A percentile compares a stretch with the other conserved stretches of the same genome.
phyloP scores from a whole-genome alignment of 106 monocot genomes.

The Phalaenopsis aphrodite region DNA sequence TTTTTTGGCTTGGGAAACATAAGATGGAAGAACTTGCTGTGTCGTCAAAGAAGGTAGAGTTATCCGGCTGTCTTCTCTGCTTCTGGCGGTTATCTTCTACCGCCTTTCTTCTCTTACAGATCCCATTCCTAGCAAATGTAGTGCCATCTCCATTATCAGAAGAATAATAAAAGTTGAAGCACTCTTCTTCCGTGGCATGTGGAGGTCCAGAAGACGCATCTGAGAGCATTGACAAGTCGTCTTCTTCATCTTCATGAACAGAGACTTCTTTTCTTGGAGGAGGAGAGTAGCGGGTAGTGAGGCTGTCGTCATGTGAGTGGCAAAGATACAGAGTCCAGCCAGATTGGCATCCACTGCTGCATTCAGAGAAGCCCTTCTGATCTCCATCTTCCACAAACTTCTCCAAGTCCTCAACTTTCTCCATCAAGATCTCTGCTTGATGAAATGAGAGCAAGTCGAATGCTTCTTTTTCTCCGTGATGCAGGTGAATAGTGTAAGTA shows the following conservation, averaged over 20 bases:
- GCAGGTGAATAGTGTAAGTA: no score
- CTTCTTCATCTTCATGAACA: slow-evolving; percentile 59
- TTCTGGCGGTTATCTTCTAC: slow-evolving; percentile 8
- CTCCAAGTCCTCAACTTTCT: slow-evolving; percentile 19
- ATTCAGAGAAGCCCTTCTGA: slow-evolving; percentile 27
- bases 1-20: slow-evolving; percentile 33
- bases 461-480: no score
- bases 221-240: slow-evolving; percentile 71
- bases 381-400: slow-evolving; percentile 2
- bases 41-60: slow-evolving; percentile 46
- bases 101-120: slow-evolving; percentile 41
- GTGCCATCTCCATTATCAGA: slow-evolving; percentile 2
- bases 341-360: slow-evolving; percentile 86
- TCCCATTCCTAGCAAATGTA: background rate
- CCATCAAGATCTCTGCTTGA: slow-evolving; percentile 16
- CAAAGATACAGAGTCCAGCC: slow-evolving; percentile 90
- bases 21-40: slow-evolving; percentile 67
- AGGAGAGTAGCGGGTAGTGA: background rate
- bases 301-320: slow-evolving; percentile 6
- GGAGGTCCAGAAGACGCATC: slow-evolving; percentile 98
- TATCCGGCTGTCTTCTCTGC: background rate
- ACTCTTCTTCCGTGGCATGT: slow-evolving; percentile 26
- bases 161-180: slow-evolving; percentile 5
- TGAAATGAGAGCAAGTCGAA: background rate
- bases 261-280: background rate